These are phyloP conservation scores for Scheffersomyces quercinus DNA, from an alignment of 1,139 yeast species.

Conservation along the genomic window DNA sequence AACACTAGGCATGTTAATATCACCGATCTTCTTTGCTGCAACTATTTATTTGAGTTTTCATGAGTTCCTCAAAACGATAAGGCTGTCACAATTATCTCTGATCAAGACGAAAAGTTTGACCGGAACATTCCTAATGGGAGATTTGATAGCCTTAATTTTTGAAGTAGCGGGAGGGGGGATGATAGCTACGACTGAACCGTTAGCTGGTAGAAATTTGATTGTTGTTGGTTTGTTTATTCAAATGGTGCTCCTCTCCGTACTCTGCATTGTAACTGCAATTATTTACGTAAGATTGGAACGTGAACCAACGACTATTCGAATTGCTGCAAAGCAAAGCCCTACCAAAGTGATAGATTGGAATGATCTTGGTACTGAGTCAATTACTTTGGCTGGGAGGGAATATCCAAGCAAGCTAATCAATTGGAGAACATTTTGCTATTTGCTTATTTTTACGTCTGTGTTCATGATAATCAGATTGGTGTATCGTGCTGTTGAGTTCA, in stretches of 20 bases:
- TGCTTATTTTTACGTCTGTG: conserved; percentile 24
- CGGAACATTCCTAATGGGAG: conserved; percentile 43
- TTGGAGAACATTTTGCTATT: conserved; percentile 14
- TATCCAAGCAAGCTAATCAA: conserved; percentile 4
- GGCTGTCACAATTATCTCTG: conserved; percentile 25
- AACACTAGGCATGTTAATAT: conserved; percentile 30
- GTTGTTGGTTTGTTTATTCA: conserved; percentile 35
- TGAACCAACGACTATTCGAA: background rate
- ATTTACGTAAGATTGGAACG: background rate
- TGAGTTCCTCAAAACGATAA: conserved; percentile 26
- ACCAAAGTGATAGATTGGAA: too few species aligned
- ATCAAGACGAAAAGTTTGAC: conserved; percentile 33
- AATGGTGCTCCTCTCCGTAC: conserved; percentile 33
- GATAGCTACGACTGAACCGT: conserved; percentile 17
- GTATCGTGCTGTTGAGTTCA: conserved; percentile 39
- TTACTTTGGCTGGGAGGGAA: too few species aligned
- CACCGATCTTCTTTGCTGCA: conserved; percentile 48
- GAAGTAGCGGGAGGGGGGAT: conserved; percentile 50
- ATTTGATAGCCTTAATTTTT: conserved; percentile 37
- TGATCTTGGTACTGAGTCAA: too few species aligned
- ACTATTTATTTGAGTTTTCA: conserved; percentile 47
- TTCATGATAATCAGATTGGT: conserved; percentile 41
- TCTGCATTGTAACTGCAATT: conserved; percentile 11
- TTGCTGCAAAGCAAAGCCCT: background rate
- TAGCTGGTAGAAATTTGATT: conserved; percentile 21